These are phyloP conservation scores for Trematosphaeria pertusa DNA, from an alignment of 2,329 filamentous ascomycete species.

Conservation along the genomic window DNA sequence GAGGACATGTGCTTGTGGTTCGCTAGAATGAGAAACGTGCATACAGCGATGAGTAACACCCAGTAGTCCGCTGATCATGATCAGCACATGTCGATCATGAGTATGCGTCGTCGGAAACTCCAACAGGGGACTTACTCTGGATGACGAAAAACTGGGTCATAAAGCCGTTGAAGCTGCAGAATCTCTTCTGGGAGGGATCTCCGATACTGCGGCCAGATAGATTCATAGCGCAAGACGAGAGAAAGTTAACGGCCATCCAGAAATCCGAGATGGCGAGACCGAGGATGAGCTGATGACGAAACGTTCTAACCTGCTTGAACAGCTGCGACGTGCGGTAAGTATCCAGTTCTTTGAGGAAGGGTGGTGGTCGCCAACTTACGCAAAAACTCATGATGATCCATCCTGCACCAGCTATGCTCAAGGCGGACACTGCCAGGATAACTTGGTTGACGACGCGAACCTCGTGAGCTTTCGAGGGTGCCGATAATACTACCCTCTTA, in stretches of 20 bases:
- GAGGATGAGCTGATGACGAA: conserved; percentile 52
- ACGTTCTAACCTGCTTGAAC: conserved; percentile 48
- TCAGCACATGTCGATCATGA: conserved; percentile 1
- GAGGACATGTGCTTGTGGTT: conserved; percentile 44
- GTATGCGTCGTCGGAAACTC: no score
- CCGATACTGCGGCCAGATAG: conserved; percentile 42
- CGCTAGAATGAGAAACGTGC: conserved; percentile 51
- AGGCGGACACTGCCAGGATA: conserved; percentile 43
- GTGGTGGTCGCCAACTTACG: conserved; percentile 12
- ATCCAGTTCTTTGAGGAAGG: background rate
- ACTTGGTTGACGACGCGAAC: conserved; percentile 23
- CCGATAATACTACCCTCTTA: conserved; percentile 17
- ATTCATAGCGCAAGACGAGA: conserved; percentile 47
- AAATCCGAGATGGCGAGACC: conserved; percentile 53
- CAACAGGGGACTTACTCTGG: conserved; percentile 50
- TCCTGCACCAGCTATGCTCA: conserved; percentile 46
- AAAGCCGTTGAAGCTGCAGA: conserved; percentile 54
- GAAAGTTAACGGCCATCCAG: conserved; percentile 52
- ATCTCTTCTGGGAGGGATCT: conserved; percentile 31
- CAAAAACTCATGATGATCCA: conserved; percentile 51
- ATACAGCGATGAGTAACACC: conserved; percentile 52
- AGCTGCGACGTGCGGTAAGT: conserved; percentile 28
- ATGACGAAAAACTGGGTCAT: conserved; percentile 54
- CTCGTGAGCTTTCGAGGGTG: conserved; percentile 13
- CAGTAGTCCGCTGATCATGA: conserved; percentile 49